Base-by-base conservation (phyloP, 2,329 filamentous ascomycete species). In the Fusarium tanahbumbuense region DNA sequence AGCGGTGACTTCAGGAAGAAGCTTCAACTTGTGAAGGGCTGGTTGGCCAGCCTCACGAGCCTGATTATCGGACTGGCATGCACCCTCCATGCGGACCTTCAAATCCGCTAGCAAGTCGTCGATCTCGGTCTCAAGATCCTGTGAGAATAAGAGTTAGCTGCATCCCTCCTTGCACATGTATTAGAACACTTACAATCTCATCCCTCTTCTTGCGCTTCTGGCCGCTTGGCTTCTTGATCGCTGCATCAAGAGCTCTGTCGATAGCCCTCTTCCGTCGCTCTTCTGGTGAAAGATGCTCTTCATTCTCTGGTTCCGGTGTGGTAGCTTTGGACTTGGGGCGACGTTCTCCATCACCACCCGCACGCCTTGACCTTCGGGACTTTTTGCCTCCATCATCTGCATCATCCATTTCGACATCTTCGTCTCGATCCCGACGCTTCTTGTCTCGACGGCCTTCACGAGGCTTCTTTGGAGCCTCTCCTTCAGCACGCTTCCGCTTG, bases 101-200 rank as follows among this genome's bases (percentile, higher is more conserved):
- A 99, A 91, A 50, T 91, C 87, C 60, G 93, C 93, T 69, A 99
- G 94, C 76, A 97, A 91, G 46, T 94, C 92, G 78, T 98, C 96
- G 72, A 95, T 92, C 81, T 92, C 91, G 75, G 93, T 91, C 78
- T 98, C 94, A 48, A 98, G 86, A 71, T 98, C 95, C 92, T 95
- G 74, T 18, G 9, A 27, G 23, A 23, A 45, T 30, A 2, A 6
- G 32, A 46, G 71, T 79, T 72, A 78, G 75, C 42, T 41, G 25
- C 5, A 7, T 9, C 18, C 20, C n/a, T 15, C 18, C n/a, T 28
- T 10, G 4, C 23, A 23, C 23, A 7, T 13, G 12, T 10, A 49
- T 15, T 5, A 16, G 4, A 28, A 28, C 42, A 85, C 90, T 57
- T 85, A 94, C 92, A 79, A 97, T 94, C 73, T 96, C 94, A 77